Evolutionary conservation across 306 rosid species (phyloP).

Genomic region (Neltuma alba): DNA sequence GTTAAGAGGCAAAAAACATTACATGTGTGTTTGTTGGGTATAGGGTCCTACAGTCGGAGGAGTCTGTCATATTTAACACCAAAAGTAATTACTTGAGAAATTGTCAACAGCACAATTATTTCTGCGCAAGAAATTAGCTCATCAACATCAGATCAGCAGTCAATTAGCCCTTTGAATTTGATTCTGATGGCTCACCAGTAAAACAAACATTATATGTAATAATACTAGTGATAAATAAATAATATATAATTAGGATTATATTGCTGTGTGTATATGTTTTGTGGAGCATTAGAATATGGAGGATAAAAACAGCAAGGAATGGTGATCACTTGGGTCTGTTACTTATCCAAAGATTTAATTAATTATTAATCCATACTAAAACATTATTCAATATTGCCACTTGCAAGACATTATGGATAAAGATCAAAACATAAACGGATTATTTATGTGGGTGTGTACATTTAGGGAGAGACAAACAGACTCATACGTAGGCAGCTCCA

Average conservation of each 20-base stretch:
- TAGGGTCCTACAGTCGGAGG: slow-evolving; percentile 43
- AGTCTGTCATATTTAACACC: slow-evolving; percentile 36
- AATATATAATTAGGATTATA: too few relatives aligned
- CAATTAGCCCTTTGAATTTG: slow-evolving; percentile 36
- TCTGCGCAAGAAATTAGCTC: slow-evolving; percentile 11
- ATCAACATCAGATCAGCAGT: slow-evolving; percentile 17
- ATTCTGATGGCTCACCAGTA: slow-evolving; percentile 36
- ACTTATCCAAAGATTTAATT: background rate
- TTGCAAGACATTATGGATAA: slow-evolving; percentile 22
- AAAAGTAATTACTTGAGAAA: slow-evolving; percentile 20
- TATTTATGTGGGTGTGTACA: background rate
- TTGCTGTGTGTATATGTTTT: too few relatives aligned
- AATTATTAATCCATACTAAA: background rate
- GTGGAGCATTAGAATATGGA: slow-evolving; percentile 29
- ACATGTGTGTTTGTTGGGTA: slow-evolving; percentile 51
- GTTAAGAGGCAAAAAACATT: slow-evolving; percentile 35
- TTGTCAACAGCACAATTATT: slow-evolving; percentile 39
- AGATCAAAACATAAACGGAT: slow-evolving; percentile 7
- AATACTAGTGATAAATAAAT: too few relatives aligned
- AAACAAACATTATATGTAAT: background rate
- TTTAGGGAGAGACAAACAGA: background rate
- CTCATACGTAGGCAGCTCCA: slow-evolving; percentile 17
- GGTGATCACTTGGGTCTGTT: background rate
- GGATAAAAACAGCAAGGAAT: slow-evolving; percentile 11
- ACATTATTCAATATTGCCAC: background rate